These are phyloP conservation scores for Alectoria sarmentosa DNA, from an alignment of 495 filamentous ascomycete genomes.

Conservation along the genomic window DNA sequence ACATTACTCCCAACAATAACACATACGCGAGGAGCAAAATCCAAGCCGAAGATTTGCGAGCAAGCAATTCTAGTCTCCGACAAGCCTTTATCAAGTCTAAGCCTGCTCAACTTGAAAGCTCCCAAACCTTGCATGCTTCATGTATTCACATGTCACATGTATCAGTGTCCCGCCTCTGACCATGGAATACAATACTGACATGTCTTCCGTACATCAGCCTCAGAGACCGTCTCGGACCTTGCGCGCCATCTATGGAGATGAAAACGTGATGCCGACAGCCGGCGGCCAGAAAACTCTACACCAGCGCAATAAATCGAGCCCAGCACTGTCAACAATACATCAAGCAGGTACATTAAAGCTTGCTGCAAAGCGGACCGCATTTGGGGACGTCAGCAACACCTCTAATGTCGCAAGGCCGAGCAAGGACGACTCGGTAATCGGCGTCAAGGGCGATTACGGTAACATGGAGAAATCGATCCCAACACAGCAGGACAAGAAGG, in stretches of 20 bases:
- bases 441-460: conserved; percentile 41
- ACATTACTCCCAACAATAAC: neutral
- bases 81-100: neutral
- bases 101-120: neutral
- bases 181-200: conserved; percentile 14
- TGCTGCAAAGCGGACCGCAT: conserved; percentile 64
- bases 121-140: neutral
- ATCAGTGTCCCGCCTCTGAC: neutral
- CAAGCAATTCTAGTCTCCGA: neutral
- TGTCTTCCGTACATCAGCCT: conserved; percentile 48
- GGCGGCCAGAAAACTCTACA: conserved; percentile 55
- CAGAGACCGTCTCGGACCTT: conserved; percentile 58
- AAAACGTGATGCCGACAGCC: conserved; percentile 56
- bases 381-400: conserved; percentile 76
- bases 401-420: conserved; percentile 43
- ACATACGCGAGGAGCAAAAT: neutral
- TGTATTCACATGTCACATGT: neutral
- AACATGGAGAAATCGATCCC: conserved; percentile 39
- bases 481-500: conserved; percentile 39
- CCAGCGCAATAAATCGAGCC: conserved; percentile 75
- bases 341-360: conserved; percentile 56
- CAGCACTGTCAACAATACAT: conserved; percentile 53
- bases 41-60: neutral
- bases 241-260: conserved; percentile 57
- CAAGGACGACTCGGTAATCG: conserved; percentile 46